Percentiles rank a stretch among this genome's conserved stretches.
These are phyloP conservation scores for Salisapilia sapeloensis DNA, from an alignment of 352 stramenopile species.

Conservation along the genomic window DNA sequence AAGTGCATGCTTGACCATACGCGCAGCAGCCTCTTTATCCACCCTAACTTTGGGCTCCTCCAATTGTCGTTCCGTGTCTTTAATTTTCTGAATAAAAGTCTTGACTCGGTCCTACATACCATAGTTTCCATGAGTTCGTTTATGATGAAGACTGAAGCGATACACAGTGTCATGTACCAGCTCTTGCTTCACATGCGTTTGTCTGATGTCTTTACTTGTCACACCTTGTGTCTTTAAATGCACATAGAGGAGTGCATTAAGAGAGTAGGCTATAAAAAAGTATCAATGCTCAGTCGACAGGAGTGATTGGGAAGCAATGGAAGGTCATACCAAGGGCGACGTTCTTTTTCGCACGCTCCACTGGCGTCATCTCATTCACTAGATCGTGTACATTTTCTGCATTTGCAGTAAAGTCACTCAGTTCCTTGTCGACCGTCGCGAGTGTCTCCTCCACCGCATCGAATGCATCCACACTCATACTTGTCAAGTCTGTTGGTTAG, in stretches of 20 bases:
- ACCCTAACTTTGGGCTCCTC: conserved; percentile 61
- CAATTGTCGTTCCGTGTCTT: conserved; percentile 65
- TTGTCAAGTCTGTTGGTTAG: conserved; percentile 3
- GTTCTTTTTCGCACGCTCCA: conserved; percentile 73
- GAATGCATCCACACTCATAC: conserved; percentile 46
- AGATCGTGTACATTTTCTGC: conserved; percentile 37
- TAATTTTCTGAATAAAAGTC: conserved; percentile 81
- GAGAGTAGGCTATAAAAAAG: conserved; percentile 40
- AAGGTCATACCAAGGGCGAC: conserved; percentile 48
- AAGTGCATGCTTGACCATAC: conserved; percentile 71
- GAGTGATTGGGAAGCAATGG: conserved; percentile 1
- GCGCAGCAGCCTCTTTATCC: conserved; percentile 64
- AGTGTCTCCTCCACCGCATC: conserved; percentile 65
- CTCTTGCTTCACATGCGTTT: conserved; percentile 83
- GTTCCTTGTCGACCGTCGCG: conserved; percentile 49
- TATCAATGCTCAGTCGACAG: background rate
- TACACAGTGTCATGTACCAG: conserved; percentile 14
- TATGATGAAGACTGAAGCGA: background rate
- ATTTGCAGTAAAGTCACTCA: conserved; percentile 40
- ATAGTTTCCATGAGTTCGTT: background rate
- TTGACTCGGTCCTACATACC: conserved; percentile 60
- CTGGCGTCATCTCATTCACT: conserved; percentile 25
- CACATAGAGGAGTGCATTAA: conserved; percentile 78
- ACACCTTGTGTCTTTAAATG: conserved; percentile 78
- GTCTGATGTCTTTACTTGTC: conserved; percentile 73